Base-by-base conservation (phyloP, 2,329 filamentous ascomycete species). In the Microsporum ferrugineum region DNA sequence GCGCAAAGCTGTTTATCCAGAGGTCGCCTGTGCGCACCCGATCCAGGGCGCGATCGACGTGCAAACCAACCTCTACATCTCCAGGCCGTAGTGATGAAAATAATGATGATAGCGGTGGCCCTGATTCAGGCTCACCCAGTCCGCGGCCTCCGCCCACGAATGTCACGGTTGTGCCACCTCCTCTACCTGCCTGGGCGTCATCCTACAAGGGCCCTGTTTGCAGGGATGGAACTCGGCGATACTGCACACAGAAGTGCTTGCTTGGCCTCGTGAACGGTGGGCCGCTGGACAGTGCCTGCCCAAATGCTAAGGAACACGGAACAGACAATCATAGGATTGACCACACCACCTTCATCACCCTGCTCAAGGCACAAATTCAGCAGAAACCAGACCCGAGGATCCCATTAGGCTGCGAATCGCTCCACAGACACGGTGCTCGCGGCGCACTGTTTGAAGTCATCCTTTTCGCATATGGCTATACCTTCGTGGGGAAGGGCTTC, bases 191-290 rank as follows among this genome's bases (percentile, higher is more conserved):
- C 51, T 10, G 8, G 3, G 60, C 64, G 10, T 62, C 61, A 27
- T 60, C 57, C 57, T 55, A 61, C 53, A 45, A 41, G 12, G 57
- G 38, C 56, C 27, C 47, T 27, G 27, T 31, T 5, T 31, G 27
- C 29, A 31, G 27, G 12, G 64, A 59, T 58, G 62, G 64, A 57
- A 60, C 61, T 33, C 63, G 68, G 55, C 64, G 61, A 51, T 77
- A 76, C 63, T 78, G 73, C 65, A 75, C 74, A 1, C 71, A 76
- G 27, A 68, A 68, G 45, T 78, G 75, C 65, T 68, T 78, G 17
- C 66, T 71, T 8, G 74, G 74, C 14, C 65, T 78, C 36, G 64
- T 70, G 7, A 62, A 64, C 5, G 66, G 70, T 39, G 63, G 64
- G 6, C 29, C 62, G 2, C 69, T 77, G 12, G 73, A 77, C 62